A percentile compares a stretch with the other conserved stretches of the same genome.
Evolutionary conservation across 257 asterid species (phyloP).

Genomic region (Jacaranda mimosifolia): DNA sequence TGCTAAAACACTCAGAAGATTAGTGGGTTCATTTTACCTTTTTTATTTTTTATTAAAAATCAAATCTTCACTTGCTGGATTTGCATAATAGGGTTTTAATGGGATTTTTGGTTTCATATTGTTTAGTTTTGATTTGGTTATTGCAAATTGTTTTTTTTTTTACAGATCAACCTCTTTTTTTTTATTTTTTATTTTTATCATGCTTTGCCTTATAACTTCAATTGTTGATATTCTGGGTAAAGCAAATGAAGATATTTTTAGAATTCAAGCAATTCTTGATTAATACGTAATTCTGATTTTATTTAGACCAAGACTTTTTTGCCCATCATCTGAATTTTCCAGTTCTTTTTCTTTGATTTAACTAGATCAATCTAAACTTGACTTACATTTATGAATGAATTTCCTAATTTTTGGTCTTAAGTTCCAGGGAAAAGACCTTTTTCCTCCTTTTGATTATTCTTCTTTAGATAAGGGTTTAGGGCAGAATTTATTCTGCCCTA

Average conservation of each 20-base stretch:
- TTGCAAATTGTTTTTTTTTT: background rate
- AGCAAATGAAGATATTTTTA: background rate
- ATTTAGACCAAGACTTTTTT: background rate
- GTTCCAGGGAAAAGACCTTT: background rate
- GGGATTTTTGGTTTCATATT: background rate
- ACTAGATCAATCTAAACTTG: conserved; percentile 27
- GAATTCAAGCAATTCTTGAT: background rate
- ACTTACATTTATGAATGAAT: conserved; percentile 1
- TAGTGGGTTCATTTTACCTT: conserved; percentile 23
- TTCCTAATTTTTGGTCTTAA: background rate
- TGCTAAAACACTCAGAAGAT: conserved; percentile 27
- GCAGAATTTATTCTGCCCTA: background rate
- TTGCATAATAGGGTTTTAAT: conserved; percentile 10
- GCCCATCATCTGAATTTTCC: conserved; percentile 21
- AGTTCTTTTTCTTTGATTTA: background rate
- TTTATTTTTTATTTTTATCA: background rate
- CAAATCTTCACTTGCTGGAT: background rate
- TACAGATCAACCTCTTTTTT: background rate
- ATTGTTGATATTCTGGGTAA: background rate
- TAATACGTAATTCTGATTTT: background rate
- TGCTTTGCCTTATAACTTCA: background rate
- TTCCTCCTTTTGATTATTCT: background rate
- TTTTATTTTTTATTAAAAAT: background rate
- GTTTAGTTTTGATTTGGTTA: conserved; percentile 21
- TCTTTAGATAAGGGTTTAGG: conserved; percentile 21